A percentile compares a stretch with the other conserved stretches of the same genome.
phyloP scores from a whole-genome alignment of 2,329 filamentous ascomycete species.

The Coniochaeta sp. region DNA sequence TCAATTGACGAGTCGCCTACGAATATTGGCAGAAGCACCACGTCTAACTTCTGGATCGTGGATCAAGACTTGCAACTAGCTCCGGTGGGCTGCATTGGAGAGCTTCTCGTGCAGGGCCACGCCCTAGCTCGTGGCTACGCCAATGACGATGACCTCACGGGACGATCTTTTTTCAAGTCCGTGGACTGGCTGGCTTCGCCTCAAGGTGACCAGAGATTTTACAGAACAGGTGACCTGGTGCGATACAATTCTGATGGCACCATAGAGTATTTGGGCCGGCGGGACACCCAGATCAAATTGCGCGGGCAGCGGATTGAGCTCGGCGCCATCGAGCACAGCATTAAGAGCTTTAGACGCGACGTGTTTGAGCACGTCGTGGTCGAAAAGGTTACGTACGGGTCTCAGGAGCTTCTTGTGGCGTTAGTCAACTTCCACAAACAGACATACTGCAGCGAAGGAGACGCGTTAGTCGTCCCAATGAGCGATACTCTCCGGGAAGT shows the following conservation, averaged over 20 bases:
- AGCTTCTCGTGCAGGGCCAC: slow-evolving; percentile 27
- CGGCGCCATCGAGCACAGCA: slow-evolving; percentile 19
- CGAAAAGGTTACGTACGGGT: no score
- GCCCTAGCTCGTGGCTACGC: slow-evolving; percentile 33
- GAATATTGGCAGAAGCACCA: no score
- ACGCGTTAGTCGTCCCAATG: no score
- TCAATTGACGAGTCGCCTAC: neutral
- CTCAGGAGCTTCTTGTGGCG: no score
- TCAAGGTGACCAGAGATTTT: slow-evolving; percentile 27
- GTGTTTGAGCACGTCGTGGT: no score
- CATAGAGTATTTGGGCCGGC: slow-evolving; percentile 36
- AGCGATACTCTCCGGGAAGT: no score
- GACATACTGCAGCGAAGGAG: no score
- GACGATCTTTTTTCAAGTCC: no score
- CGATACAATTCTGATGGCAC: slow-evolving; percentile 26
- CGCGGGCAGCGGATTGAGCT: slow-evolving; percentile 48
- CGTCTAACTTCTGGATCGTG: slow-evolving; percentile 7
- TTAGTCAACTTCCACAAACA: no score
- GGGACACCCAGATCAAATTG: slow-evolving; percentile 50
- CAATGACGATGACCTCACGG: no score
- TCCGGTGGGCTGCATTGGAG: slow-evolving; percentile 17
- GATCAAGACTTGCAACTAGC: slow-evolving; percentile 8
- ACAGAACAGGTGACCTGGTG: slow-evolving; percentile 38
- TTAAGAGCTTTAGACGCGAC: no score
- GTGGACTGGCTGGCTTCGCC: neutral